Conservation (phyloP, 2,329 filamentous ascomycete genomes). For the Epichloe glyceriae region DNA sequence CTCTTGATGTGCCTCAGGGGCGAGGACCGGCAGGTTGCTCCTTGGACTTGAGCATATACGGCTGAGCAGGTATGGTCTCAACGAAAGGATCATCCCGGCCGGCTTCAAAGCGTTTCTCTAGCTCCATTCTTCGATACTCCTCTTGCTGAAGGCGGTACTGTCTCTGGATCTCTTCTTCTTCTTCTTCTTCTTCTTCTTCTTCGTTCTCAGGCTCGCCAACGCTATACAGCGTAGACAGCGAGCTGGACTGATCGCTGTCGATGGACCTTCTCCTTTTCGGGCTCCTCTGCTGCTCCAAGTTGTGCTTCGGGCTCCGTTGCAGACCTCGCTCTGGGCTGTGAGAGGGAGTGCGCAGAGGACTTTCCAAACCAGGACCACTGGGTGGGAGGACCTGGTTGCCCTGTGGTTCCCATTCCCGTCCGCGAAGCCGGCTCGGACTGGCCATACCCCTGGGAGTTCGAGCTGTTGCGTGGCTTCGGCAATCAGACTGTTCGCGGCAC, state of each 20-base stretch:
- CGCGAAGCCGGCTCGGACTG: constrained; percentile 30
- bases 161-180: constrained; percentile 6
- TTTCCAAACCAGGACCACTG: constrained; percentile 6
- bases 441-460: constrained; percentile 24
- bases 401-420: constrained; percentile 14
- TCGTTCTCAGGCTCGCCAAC: constrained; percentile 34
- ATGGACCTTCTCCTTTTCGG: constrained; percentile 18
- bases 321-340: constrained; percentile 11
- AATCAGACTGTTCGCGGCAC: constrained; percentile 28
- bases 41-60: constrained; percentile 1
- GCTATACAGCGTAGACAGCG: constrained; percentile 44
- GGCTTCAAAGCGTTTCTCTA: not conserved
- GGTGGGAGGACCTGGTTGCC: constrained; percentile 6
- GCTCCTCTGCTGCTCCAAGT: constrained; percentile 4
- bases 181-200: constrained; percentile 13
- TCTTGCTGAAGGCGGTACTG: constrained; percentile 3
- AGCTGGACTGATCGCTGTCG: constrained; percentile 35
- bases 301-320: constrained; percentile 11
- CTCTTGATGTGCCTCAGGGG: constrained; percentile 11
- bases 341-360: constrained; percentile 7
- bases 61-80: constrained; percentile 7
- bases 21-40: constrained; percentile 7
- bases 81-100: constrained; percentile 20
- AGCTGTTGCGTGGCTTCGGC: constrained; percentile 22
- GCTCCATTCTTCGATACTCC: not conserved